Base-by-base conservation (phyloP, 495 filamentous ascomycete species). In the Endocarpon pusillum region DNA sequence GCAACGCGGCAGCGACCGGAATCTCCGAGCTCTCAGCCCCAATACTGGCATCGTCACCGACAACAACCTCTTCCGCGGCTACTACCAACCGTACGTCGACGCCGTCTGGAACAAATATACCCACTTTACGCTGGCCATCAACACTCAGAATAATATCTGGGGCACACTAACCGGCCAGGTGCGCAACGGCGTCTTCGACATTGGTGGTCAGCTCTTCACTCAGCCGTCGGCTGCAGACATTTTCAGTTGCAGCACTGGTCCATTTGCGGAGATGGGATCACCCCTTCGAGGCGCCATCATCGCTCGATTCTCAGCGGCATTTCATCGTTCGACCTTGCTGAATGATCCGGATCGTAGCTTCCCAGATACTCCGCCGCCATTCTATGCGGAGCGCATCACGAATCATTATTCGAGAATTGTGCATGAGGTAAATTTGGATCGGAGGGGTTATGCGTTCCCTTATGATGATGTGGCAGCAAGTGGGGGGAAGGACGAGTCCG, bases 361-460 rank as follows among this genome's bases (percentile, higher is more conserved):
- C 29, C 56, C 58, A 10, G 59, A 62, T 33, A 44, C 36, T 0
- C 54, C 62, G 2, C 41, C 46, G 0, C 47, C 45, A 12, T 78
- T 73, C 44, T 81, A 79, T 44, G 39, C 51, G 34, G 48, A 64
- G 9, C 32, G 42, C 3, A 52, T 68, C 22, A 82, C 79, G 17
- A 86, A 86, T 41, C 76, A 83, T 49, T 85, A 81, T 44, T 54
- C 73, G 12, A 50, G 73, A 10, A 64, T 84, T 37, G 64, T 76
- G 36, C 79, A 85, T 53, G 58, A 48, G 18, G 62, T 61, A 24
- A 74, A 71, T 40, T 40, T 69, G 4, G 75, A 76, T 52, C 59
- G 64, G 2, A 53, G 63, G 10, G 79, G 79, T 2, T 85, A 84
- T 55, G 74, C 77, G 2, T 83, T 83, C 44, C 77, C 79, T 0